Conservation (phyloP, 805 yeast species). For the Candida suzukii region DNA sequence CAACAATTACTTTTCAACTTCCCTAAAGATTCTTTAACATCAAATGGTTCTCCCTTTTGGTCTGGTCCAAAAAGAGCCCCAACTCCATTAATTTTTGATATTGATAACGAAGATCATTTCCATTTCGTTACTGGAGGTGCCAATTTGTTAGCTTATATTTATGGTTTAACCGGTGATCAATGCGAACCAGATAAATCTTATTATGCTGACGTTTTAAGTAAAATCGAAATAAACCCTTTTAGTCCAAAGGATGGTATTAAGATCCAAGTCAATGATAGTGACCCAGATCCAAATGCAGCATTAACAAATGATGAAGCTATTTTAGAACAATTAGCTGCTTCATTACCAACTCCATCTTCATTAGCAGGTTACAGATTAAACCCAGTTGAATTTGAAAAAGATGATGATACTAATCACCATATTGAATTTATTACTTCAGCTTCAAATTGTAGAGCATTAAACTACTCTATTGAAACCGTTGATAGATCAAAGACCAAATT, state of each 20-base stretch:
- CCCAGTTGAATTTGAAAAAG: slow-evolving; percentile 96
- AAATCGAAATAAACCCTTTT: slow-evolving; percentile 53
- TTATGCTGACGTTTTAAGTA: slow-evolving; percentile 48
- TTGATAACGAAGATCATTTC: slow-evolving; percentile 68
- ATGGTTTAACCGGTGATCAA: slow-evolving; percentile 75
- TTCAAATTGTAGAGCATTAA: slow-evolving; percentile 91
- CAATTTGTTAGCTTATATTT: slow-evolving; percentile 81
- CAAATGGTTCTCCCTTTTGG: slow-evolving; percentile 94
- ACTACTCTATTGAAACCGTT: slow-evolving; percentile 82
- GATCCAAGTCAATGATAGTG: slow-evolving; percentile 81
- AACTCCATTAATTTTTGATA: slow-evolving; percentile 70
- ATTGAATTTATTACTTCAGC: slow-evolving; percentile 95
- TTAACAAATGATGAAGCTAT: slow-evolving; percentile 51
- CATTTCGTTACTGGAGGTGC: slow-evolving; percentile 87
- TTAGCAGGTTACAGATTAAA: slow-evolving; percentile 80
- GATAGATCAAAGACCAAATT: slow-evolving; percentile 89
- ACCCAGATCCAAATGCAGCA: slow-evolving; percentile 76
- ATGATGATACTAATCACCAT: slow-evolving; percentile 94
- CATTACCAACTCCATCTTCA: slow-evolving; percentile 82
- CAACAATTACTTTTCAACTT: slow-evolving; percentile 87
- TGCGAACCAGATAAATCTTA: slow-evolving; percentile 39
- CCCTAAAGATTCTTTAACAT: slow-evolving; percentile 89
- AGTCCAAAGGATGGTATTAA: slow-evolving; percentile 66
- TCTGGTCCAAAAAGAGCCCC: slow-evolving; percentile 98
- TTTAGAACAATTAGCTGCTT: slow-evolving; percentile 59